Evolutionary conservation across 2,329 filamentous ascomycete species (phyloP), one percentile per base, ranked within the genome.

Genomic region (Diaporthe australafricana): DNA sequence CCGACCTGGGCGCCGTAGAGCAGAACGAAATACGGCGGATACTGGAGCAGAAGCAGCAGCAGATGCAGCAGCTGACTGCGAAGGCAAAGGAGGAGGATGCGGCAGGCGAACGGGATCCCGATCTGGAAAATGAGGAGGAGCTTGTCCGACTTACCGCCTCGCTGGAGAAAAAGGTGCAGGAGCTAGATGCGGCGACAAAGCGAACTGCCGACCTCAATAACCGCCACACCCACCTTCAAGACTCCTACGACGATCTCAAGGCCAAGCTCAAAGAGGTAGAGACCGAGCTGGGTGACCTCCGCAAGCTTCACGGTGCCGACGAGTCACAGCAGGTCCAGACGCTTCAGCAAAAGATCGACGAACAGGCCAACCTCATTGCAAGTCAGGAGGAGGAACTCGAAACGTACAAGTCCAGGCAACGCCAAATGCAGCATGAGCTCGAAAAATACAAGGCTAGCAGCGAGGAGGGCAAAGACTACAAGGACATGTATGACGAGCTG

Each of bases 341-440:
- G 72, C 82, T 92, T 75, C 85, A 91, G 75, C 82, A 83, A 53
- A 87, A 88, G 75, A 83, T 92, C 30, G 87, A 88, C 50, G 90
- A 94, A 76, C 90, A 93, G 77, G 91, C 94, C 79, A 87, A 92
- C 71, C 84, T 94, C 63, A 95, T 95, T 77, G 90, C 90, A 48
- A 88, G 86, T 30, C 89, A 94, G 75, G 93, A 95, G 79, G 87
- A 87, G 25, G 88, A 93, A 75, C 82, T 92, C 14, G 88, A 92
- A 70, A 84, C 87, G 40, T 81, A 87, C 73, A 82, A 83, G 22
- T 78, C 83, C 20, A 79, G 82, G 79, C 88, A 83, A 75, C 83
- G 84, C 53, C 83, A 80, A 32, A 78, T 88, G 40, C 80, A 83
- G 68, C 83, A 83, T 72, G 88, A 90, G 74, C 84, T 89, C 45